A percentile compares a stretch with the other conserved stretches of the same genome.
These are phyloP conservation scores for Nothophoma quercina DNA, from an alignment of 2,329 filamentous ascomycete species.

Conservation along the genomic window DNA sequence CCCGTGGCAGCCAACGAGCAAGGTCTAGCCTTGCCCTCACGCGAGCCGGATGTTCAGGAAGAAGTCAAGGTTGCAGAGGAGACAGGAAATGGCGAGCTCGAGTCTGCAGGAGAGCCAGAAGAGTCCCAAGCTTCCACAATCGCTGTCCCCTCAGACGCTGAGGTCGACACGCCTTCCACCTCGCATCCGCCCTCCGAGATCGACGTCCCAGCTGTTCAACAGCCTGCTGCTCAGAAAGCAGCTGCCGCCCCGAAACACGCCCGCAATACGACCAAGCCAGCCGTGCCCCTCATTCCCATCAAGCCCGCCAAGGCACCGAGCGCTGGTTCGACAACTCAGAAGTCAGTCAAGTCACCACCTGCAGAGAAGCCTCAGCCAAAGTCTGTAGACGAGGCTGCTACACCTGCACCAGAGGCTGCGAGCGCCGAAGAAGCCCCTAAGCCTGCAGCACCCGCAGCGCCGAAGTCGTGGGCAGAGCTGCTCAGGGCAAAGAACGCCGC, in stretches of 20 bases:
- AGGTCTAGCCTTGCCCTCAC: conserved; percentile 61
- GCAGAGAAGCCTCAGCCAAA: conserved; percentile 25
- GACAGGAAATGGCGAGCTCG: conserved; percentile 36
- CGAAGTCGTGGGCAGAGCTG: conserved; percentile 73
- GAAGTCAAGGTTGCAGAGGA: conserved; percentile 22
- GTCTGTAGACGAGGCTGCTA: conserved; percentile 19
- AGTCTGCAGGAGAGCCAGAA: conserved; percentile 51
- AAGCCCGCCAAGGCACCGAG: conserved; percentile 51
- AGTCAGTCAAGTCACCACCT: conserved; percentile 40
- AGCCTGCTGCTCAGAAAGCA: conserved; percentile 48
- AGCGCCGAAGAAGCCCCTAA: conserved; percentile 49
- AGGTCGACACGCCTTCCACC: conserved; percentile 64
- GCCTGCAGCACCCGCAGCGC: conserved; percentile 56
- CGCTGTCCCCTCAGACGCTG: conserved; percentile 55
- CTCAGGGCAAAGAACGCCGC: conserved; percentile 62
- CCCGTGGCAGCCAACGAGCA: conserved; percentile 49
- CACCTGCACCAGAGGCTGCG: conserved; percentile 19
- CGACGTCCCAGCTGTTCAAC: conserved; percentile 63
- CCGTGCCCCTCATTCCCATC: conserved; percentile 62
- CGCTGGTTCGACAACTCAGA: conserved; percentile 46
- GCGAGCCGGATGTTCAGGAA: conserved; percentile 44
- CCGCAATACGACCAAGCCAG: conserved; percentile 55
- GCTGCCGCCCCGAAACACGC: conserved; percentile 45
- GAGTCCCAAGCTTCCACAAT: conserved; percentile 55
- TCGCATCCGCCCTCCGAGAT: conserved; percentile 66